These are phyloP conservation scores for Eucalyptus brandiana DNA, from an alignment of 345 rosid species.

Conservation along the genomic window DNA sequence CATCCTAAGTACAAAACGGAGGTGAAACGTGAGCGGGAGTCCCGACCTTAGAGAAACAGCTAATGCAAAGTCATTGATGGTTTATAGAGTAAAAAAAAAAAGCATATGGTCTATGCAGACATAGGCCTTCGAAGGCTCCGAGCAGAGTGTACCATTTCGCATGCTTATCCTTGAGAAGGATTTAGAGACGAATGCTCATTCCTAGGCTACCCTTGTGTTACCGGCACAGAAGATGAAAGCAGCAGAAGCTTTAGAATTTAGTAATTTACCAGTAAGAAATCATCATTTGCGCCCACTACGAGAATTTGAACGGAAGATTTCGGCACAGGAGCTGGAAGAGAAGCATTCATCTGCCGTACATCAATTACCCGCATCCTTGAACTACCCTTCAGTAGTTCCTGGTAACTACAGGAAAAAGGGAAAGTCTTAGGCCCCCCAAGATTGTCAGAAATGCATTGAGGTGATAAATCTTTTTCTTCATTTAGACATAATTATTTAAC, in stretches of 20 bases:
- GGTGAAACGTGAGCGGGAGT: not conserved
- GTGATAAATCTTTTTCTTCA: not conserved
- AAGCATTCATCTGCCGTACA: slow-evolving; percentile 64
- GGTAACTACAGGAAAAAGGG: slow-evolving; percentile 43
- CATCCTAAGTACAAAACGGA: slow-evolving; percentile 21
- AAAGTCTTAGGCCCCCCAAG: not conserved
- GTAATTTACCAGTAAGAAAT: slow-evolving; percentile 68
- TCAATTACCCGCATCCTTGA: slow-evolving; percentile 65
- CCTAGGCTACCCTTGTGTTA: not conserved
- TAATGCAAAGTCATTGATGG: not conserved
- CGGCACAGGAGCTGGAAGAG: slow-evolving; percentile 68
- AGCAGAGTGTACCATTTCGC: not conserved
- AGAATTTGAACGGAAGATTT: slow-evolving; percentile 33
- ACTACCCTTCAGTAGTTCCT: slow-evolving; percentile 61
- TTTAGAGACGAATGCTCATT: not conserved
- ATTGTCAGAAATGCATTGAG: not conserved
- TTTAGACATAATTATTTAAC: not conserved
- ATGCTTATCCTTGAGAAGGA: not conserved
- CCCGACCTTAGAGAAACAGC: not conserved
- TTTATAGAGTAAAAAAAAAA: not conserved
- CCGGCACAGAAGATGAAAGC: not conserved
- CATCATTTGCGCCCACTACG: slow-evolving; percentile 67
- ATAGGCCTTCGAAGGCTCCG: not conserved
- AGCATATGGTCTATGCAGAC: not conserved
- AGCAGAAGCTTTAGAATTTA: not conserved